phyloP scores from a whole-genome alignment of 2,329 filamentous ascomycete genomes.

The Alternaria brassicicola region DNA sequence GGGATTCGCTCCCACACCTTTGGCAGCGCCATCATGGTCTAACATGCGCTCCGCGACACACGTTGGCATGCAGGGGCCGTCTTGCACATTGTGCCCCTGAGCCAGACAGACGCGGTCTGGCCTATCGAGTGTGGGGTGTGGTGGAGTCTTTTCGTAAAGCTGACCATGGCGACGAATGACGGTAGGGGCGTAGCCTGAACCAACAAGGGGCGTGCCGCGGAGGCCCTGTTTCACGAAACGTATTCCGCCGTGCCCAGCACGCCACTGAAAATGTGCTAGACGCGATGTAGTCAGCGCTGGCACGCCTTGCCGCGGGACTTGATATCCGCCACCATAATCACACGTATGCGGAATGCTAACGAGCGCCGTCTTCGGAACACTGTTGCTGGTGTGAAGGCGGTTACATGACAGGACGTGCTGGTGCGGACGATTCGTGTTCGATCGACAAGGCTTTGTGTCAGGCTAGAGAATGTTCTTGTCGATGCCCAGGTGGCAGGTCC shows the following conservation, averaged over 20 bases:
- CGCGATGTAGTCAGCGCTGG: conserved; percentile 9
- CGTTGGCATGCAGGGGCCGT: conserved; percentile 27
- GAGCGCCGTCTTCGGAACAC: neutral
- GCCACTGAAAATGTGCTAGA: conserved; percentile 9
- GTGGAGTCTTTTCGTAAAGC: conserved; percentile 22
- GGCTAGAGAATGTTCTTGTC: conserved; percentile 21
- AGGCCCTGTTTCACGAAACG: conserved; percentile 37
- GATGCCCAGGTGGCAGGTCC: conserved; percentile 12
- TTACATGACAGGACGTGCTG: conserved; percentile 3
- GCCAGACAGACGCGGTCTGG: conserved; percentile 23
- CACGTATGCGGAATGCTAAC: conserved; percentile 5
- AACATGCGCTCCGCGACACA: conserved; percentile 16
- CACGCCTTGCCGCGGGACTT: neutral
- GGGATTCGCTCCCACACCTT: conserved; percentile 22
- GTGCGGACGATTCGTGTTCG: conserved; percentile 9
- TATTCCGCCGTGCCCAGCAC: conserved; percentile 21
- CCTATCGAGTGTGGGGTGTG: conserved; percentile 24
- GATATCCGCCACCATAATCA: neutral
- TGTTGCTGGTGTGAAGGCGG: neutral
- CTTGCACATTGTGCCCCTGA: conserved; percentile 32
- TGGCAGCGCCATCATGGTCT: conserved; percentile 9
- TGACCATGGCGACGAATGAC: conserved; percentile 21
- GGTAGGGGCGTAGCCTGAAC: conserved; percentile 22
- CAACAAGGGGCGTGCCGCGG: conserved; percentile 25
- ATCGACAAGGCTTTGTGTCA: conserved; percentile 22